Percentiles rank a stretch among this genome's conserved stretches.
Evolutionary conservation across 768 basidiomycete species (phyloP).

Genomic region (Trametes punicea): DNA sequence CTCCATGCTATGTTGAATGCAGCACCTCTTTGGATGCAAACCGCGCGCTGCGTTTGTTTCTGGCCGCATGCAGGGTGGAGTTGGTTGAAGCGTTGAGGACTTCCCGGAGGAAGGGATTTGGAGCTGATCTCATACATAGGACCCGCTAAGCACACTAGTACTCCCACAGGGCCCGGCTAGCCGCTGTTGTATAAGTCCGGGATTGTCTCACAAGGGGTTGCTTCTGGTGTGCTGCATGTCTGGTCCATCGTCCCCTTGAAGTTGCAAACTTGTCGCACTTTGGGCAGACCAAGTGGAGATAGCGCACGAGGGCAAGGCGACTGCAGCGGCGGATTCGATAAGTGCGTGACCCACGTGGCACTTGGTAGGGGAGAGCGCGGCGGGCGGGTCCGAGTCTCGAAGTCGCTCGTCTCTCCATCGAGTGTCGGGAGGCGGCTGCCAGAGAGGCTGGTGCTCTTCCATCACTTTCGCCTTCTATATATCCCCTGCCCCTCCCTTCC

Average conservation of each 20-base stretch:
- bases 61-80: background rate
- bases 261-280: background rate
- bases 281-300: background rate
- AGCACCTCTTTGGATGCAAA: too few species aligned
- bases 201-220: background rate
- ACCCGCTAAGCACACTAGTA: too few species aligned
- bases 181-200: slow-evolving; percentile 1
- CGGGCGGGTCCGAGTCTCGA: background rate
- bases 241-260: background rate
- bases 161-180: slow-evolving; percentile 4
- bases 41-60: background rate
- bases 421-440: slow-evolving; percentile 31
- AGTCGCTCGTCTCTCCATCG: background rate
- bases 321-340: too few species aligned
- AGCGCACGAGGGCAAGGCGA: background rate
- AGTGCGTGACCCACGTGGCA: background rate
- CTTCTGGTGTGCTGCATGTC: background rate
- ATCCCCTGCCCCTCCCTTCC: slow-evolving; percentile 15
- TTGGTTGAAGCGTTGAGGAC: background rate
- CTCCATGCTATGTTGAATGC: background rate
- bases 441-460: slow-evolving; percentile 3
- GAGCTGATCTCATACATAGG: too few species aligned
- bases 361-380: background rate
- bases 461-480: slow-evolving; percentile 17
- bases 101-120: background rate